Evolutionary conservation across 257 asterid species (phyloP).

Genomic region (Przewalskia tangutica): DNA sequence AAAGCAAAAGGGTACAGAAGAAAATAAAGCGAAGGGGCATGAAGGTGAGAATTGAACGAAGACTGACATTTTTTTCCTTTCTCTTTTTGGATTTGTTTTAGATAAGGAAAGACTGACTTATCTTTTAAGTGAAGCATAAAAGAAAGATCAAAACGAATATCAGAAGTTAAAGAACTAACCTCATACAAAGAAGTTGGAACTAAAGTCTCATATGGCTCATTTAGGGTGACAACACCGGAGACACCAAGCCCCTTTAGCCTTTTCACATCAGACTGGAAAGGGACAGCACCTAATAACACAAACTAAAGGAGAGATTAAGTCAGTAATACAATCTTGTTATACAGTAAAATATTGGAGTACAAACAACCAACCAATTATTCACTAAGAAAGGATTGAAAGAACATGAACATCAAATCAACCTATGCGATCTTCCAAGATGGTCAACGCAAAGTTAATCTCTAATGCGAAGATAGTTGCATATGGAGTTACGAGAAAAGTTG

Average conservation of each 20-base stretch:
- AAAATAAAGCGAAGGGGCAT: not conserved
- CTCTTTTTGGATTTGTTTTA: not conserved
- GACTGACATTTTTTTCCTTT: not conserved
- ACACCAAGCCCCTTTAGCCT: constrained; percentile 43
- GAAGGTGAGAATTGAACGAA: not conserved
- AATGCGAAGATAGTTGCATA: not conserved
- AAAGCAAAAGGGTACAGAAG: not conserved
- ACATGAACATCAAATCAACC: not conserved
- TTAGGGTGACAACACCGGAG: constrained; percentile 43
- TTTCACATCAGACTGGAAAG: constrained; percentile 47
- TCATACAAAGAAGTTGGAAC: constrained; percentile 41
- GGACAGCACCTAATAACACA: constrained; percentile 54
- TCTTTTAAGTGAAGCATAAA: not conserved
- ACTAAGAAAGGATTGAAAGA: not conserved
- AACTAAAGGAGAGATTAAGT: constrained; percentile 21
- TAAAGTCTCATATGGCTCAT: constrained; percentile 55
- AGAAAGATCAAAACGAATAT: not conserved
- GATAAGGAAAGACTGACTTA: not conserved
- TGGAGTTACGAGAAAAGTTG: not conserved
- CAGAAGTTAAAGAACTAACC: constrained; percentile 17
- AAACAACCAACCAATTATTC: not conserved
- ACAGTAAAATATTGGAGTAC: not conserved
- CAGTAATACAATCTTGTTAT: not conserved
- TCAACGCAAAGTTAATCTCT: not conserved
- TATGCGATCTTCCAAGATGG: not conserved